Base-by-base conservation (phyloP, 495 filamentous ascomycete species). In the Xylaria longipes region DNA sequence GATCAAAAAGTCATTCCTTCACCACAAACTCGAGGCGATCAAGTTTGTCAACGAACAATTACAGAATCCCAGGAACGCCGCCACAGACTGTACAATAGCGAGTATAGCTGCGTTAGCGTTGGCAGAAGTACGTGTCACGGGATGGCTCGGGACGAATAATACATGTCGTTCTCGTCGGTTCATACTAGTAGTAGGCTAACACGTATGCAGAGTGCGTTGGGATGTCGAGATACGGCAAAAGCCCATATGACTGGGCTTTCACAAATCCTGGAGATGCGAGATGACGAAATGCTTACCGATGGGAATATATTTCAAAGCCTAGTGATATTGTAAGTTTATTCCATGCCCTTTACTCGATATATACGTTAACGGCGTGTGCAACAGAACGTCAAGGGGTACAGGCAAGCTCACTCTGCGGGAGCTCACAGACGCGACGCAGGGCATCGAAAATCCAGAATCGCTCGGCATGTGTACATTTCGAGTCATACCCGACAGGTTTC, bases 21-120 rank as follows among this genome's bases (percentile, higher is more conserved):
- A 71, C 63, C 75, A 76, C 72, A 76, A 76, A 43, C 67, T 76
- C n/a, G 72, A 76, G 50, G 60, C 69, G n/a, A 76, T 76, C 29
- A 73, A 71, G 14, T 48, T 69, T 11, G 70, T 76, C 68, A 76
- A 76, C 67, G 67, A 71, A 50, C 58, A 68, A 61, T 63, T 76
- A 41, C 62, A 62, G 25, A 43, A 76, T 57, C 69, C 60, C 35
- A 39, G 31, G 11, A 58, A 48, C 27, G 69, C 69, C 6, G 61
- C 46, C 31, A 64, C 69, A 20, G 69, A 71, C 37, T 65, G 61
- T 50, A 71, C 69, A 12, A 50, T 71, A 71, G 69, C 69, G 20
- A 71, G 69, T 35, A 71, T 71, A 71, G 69, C 69, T 22, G 69
- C 69, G 5, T 41, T 71, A 12, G 69, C 69, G 11, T 35, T 71